Evolutionary conservation across 345 rosid genomes (phyloP).

Genomic region (Gossypium bickii): DNA sequence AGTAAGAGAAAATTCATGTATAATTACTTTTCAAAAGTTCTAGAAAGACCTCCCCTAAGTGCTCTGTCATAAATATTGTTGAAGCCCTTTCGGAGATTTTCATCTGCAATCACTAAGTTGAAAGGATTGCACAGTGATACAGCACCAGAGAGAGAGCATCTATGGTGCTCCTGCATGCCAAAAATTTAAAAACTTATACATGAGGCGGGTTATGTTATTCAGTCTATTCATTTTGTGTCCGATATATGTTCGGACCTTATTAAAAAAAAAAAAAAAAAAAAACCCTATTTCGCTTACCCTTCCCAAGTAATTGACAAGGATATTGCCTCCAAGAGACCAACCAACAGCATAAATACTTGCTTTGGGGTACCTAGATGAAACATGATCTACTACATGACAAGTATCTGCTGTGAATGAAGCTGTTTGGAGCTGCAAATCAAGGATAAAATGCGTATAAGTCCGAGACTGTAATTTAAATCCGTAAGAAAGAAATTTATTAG

Average conservation of each 20-base stretch:
- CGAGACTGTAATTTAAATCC: not conserved
- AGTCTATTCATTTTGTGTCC: not conserved
- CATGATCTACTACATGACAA: conserved; percentile 58
- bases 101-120: conserved; percentile 82
- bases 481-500: not conserved
- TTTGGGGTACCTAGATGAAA: conserved; percentile 53
- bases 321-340: conserved; percentile 95
- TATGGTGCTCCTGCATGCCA: conserved; percentile 55
- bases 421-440: conserved; percentile 77
- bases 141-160: conserved; percentile 66
- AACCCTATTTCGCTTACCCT: conserved; percentile 36
- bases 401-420: conserved; percentile 85
- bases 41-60: conserved; percentile 56
- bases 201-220: not conserved
- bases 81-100: conserved; percentile 91
- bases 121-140: conserved; percentile 92
- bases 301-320: conserved; percentile 80
- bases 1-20: conserved; percentile 3
- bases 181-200: conserved; percentile 10
- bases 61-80: conserved; percentile 77
- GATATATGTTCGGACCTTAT: not conserved
- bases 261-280: not conserved
- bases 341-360: conserved; percentile 82
- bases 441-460: not conserved
- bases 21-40: conserved; percentile 58